A percentile compares a stretch with the other conserved stretches of the same genome.
Conservation (phyloP, 306 rosid species). For the Castanea crenata region DNA sequence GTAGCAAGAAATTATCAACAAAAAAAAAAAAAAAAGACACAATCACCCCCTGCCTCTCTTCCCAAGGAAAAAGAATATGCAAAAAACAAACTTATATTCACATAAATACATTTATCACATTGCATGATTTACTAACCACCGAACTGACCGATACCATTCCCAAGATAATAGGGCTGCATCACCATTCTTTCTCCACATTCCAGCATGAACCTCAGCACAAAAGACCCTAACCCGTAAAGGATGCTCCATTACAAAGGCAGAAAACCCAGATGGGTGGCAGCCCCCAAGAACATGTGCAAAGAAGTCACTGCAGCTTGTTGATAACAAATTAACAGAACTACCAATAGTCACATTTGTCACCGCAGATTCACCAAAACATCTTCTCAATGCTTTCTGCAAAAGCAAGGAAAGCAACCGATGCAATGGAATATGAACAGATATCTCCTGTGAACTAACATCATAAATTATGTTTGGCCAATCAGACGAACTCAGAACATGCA, state of each 20-base stretch:
- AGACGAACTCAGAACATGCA: constrained; percentile 55
- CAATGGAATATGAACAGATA: constrained; percentile 84
- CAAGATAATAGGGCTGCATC: constrained; percentile 76
- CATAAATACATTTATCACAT: constrained; percentile 15
- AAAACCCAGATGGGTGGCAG: constrained; percentile 89
- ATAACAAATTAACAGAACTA: constrained; percentile 33
- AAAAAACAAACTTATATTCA: constrained; percentile 7
- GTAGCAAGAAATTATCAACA: constrained; percentile 26
- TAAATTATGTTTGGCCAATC: constrained; percentile 86
- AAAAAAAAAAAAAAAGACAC: not conserved
- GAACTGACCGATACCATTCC: constrained; percentile 79
- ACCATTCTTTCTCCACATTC: constrained; percentile 96
- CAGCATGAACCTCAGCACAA: constrained; percentile 95
- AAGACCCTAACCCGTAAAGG: constrained; percentile 89
- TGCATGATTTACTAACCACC: constrained; percentile 62
- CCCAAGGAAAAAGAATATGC: not conserved
- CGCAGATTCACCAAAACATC: constrained; percentile 61
- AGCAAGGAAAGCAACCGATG: constrained; percentile 89
- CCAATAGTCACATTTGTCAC: constrained; percentile 37
- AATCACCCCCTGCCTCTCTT: not conserved
- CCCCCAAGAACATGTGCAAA: constrained; percentile 72
- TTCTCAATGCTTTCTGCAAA: constrained; percentile 66
- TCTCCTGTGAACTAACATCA: constrained; percentile 84
- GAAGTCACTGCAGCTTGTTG: constrained; percentile 52
- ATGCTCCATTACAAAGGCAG: constrained; percentile 93